A percentile compares a stretch with the other conserved stretches of the same genome.
These are phyloP conservation scores for Globisporangium uncinulatum DNA, from an alignment of 352 stramenopile species.

Conservation along the genomic window DNA sequence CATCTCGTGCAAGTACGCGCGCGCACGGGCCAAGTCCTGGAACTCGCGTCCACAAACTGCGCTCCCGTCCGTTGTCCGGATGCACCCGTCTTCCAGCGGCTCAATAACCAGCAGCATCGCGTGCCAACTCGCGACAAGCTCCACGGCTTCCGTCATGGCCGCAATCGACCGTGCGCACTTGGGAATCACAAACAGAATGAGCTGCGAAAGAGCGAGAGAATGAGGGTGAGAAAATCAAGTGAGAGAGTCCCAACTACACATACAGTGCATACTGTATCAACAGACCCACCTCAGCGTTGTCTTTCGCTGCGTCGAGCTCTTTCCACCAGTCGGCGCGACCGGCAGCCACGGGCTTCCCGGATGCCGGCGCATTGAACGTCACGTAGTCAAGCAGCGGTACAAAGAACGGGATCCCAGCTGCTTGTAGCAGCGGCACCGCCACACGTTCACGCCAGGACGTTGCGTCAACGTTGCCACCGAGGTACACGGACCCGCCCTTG, in stretches of 20 bases:
- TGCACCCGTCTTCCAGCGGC: constrained; percentile 52
- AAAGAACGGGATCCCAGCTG: constrained; percentile 69
- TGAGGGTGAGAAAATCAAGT: not conserved
- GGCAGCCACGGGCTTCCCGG: constrained; percentile 20
- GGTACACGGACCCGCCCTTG: constrained; percentile 54
- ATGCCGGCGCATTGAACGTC: constrained; percentile 41
- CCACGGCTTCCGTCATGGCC: constrained; percentile 77
- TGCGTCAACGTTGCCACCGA: constrained; percentile 66
- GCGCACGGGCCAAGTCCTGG: constrained; percentile 73
- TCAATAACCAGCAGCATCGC: constrained; percentile 80
- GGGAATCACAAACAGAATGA: constrained; percentile 82
- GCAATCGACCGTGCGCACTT: constrained; percentile 67
- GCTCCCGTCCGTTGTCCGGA: constrained; percentile 40
- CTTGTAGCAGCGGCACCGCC: constrained; percentile 64
- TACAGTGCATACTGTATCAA: not conserved
- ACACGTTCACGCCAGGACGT: constrained; percentile 74
- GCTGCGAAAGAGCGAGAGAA: constrained; percentile 10
- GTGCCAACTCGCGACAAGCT: constrained; percentile 63
- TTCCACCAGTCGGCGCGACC: constrained; percentile 32
- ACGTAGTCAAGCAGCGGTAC: constrained; percentile 72
- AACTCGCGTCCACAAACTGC: constrained; percentile 56
- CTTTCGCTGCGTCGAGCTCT: constrained; percentile 55
- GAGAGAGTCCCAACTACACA: not conserved
- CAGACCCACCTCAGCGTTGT: constrained; percentile 46
- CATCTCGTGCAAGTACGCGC: constrained; percentile 82